Conservation (phyloP, 2,329 filamentous ascomycete genomes). For the Thielaviopsis musarum region DNA sequence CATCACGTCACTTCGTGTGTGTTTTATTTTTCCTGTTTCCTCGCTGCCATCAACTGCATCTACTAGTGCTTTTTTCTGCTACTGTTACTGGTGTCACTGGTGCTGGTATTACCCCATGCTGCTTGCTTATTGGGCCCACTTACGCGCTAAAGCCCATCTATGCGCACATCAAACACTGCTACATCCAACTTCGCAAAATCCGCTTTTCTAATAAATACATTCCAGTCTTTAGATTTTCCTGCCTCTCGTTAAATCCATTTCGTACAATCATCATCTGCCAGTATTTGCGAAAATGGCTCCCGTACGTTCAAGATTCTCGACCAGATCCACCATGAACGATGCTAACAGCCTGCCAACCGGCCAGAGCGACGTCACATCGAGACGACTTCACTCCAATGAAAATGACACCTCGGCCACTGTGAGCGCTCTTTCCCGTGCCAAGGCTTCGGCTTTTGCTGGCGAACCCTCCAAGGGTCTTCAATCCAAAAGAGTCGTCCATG, state of each 20-base stretch:
- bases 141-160: neutral
- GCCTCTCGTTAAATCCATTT: slow-evolving; percentile 6
- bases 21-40: neutral
- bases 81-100: neutral
- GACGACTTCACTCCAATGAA: slow-evolving; percentile 66
- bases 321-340: neutral
- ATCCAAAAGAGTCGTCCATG: slow-evolving; percentile 47
- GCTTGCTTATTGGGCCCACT: neutral
- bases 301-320: slow-evolving; percentile 19
- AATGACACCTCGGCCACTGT: slow-evolving; percentile 79
- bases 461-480: slow-evolving; percentile 47
- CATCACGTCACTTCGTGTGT: neutral
- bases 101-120: neutral
- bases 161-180: neutral
- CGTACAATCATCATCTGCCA: slow-evolving; percentile 2
- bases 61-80: neutral
- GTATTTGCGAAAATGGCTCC: slow-evolving; percentile 20
- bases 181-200: neutral
- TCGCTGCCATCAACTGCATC: too few relatives aligned
- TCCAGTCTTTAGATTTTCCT: neutral
- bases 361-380: slow-evolving; percentile 13
- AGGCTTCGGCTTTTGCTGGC: slow-evolving; percentile 55
- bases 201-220: neutral
- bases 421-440: slow-evolving; percentile 82
- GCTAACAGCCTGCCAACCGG: neutral